Evolutionary conservation across 169 alveolate genomes (phyloP).

Genomic region (Plasmodium malariae): DNA sequence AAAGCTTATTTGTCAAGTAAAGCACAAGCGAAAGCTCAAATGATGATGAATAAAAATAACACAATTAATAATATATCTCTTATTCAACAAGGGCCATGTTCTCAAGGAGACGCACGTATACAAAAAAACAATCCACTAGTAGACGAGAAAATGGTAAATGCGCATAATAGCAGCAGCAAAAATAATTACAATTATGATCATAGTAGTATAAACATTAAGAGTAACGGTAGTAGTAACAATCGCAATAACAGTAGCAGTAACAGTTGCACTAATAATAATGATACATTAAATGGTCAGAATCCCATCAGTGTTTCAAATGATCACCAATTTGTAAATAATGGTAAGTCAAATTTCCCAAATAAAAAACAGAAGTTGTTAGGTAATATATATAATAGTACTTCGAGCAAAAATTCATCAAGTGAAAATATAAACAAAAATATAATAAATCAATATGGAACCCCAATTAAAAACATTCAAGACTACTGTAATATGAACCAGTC

Average conservation of each 20-base stretch:
- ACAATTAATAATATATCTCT: neutral
- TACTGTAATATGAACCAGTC: slow-evolving; percentile 20
- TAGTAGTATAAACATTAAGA: too few species aligned
- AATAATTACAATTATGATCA: neutral
- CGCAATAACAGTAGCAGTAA: too few species aligned
- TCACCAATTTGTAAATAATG: slow-evolving; percentile 24
- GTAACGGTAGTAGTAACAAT: too few species aligned
- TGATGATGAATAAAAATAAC: slow-evolving; percentile 1
- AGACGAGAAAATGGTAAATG: neutral
- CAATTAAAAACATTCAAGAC: slow-evolving; percentile 25
- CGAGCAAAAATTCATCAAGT: slow-evolving; percentile 21
- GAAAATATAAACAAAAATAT: slow-evolving; percentile 35
- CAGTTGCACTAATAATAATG: neutral
- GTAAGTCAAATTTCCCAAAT: slow-evolving; percentile 8
- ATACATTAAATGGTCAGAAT: neutral
- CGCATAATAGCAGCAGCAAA: neutral
- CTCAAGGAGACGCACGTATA: slow-evolving; percentile 7
- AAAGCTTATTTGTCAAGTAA: neutral
- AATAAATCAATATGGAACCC: slow-evolving; percentile 10
- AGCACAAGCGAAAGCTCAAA: neutral
- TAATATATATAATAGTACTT: slow-evolving; percentile 19
- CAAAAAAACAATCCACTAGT: slow-evolving; percentile 4
- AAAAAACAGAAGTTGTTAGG: slow-evolving; percentile 14
- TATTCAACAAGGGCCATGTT: slow-evolving; percentile 7
- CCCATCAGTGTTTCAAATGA: slow-evolving; percentile 10